Conservation (phyloP, 169 alveolate species). For the Eimeria praecox region DNA sequence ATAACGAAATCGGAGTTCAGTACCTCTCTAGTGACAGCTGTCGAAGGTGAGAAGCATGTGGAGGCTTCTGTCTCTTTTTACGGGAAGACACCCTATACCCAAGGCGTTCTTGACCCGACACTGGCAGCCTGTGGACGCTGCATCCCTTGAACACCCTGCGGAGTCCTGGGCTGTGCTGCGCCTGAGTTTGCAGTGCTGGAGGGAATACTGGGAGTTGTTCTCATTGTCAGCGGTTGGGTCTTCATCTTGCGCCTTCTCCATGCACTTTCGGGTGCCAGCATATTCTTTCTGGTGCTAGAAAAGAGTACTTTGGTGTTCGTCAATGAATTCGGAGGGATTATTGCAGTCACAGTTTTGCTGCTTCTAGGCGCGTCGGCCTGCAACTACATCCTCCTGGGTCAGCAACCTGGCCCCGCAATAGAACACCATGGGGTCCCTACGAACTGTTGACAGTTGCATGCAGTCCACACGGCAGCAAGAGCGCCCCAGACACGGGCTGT, state of each 20-base stretch:
- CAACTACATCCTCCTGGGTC: slow-evolving; percentile 68
- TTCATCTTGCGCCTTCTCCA: slow-evolving; percentile 61
- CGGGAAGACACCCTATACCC: background rate
- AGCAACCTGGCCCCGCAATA: background rate
- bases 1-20: slow-evolving; percentile 30
- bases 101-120: background rate
- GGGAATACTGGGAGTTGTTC: slow-evolving; percentile 45
- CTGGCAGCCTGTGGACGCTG: background rate
- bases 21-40: background rate
- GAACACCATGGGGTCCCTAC: background rate
- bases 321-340: slow-evolving; percentile 61
- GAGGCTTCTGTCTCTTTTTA: background rate
- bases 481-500: background rate
- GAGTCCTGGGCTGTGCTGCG: background rate
- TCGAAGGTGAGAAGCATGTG: slow-evolving; percentile 33
- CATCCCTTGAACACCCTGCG: background rate
- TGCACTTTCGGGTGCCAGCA: slow-evolving; percentile 71
- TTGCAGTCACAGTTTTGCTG: slow-evolving; percentile 24
- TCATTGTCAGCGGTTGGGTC: slow-evolving; percentile 55
- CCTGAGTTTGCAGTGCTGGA: slow-evolving; percentile 35
- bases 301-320: slow-evolving; percentile 14
- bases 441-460: background rate
- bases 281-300: slow-evolving; percentile 41
- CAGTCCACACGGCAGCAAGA: background rate
- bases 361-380: slow-evolving; percentile 65